phyloP scores from a whole-genome alignment of 2,329 filamentous ascomycete genomes.

The Alternaria sp. region DNA sequence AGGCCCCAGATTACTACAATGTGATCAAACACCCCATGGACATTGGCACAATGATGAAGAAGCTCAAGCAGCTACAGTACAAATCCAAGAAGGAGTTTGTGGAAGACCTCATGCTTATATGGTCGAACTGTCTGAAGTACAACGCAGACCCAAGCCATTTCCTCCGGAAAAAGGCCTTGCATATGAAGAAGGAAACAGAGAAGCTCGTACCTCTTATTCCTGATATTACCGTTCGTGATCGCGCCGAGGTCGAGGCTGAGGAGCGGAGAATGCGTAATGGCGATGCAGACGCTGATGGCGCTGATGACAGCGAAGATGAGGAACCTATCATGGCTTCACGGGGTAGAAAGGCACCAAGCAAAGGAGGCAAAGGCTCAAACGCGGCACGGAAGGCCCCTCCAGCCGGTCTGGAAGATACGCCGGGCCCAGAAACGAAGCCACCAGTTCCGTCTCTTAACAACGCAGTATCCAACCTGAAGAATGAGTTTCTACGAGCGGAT shows the following conservation, averaged over 20 bases:
- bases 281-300: slow-evolving; percentile 81
- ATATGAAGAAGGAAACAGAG: slow-evolving; percentile 97
- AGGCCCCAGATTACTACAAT: slow-evolving; percentile 93
- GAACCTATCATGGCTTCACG: slow-evolving; percentile 98
- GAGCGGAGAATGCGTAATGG: slow-evolving; percentile 81
- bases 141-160: slow-evolving; percentile 90
- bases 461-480: slow-evolving; percentile 60
- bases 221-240: slow-evolving; percentile 87
- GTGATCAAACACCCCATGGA: slow-evolving; percentile 98
- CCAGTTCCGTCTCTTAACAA: slow-evolving; percentile 65
- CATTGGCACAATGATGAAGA: slow-evolving; percentile 97
- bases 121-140: slow-evolving; percentile 96
- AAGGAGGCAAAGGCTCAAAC: slow-evolving; percentile 72
- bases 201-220: slow-evolving; percentile 95
- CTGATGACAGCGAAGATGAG: slow-evolving; percentile 88
- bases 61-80: slow-evolving; percentile 74
- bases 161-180: slow-evolving; percentile 88
- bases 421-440: slow-evolving; percentile 78
- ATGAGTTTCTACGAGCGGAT: slow-evolving; percentile 67
- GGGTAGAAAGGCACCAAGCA: slow-evolving; percentile 84
- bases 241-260: slow-evolving; percentile 84
- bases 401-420: slow-evolving; percentile 81
- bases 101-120: slow-evolving; percentile 90
- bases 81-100: slow-evolving; percentile 89
- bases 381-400: slow-evolving; percentile 75